These are phyloP conservation scores for Chlorophyllum brunneum DNA, from an alignment of 768 basidiomycete species.

Conservation along the genomic window DNA sequence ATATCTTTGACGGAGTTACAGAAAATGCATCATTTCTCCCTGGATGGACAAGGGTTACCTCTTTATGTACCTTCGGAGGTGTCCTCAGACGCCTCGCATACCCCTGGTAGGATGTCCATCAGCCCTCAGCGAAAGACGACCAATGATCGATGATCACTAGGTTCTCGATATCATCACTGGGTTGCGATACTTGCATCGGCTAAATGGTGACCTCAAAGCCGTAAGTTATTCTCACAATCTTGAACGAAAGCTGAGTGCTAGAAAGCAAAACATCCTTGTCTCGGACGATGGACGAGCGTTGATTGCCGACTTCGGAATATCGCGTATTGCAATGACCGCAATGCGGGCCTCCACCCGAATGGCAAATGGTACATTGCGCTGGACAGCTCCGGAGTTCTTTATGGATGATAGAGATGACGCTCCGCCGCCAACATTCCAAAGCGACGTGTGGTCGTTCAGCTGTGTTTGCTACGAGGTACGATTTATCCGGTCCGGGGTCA, in stretches of 20 bases:
- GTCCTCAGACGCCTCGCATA: conserved; percentile 11
- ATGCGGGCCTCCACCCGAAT: background rate
- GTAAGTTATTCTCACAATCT: background rate
- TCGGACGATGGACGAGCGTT: background rate
- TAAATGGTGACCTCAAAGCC: background rate
- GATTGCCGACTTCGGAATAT: background rate
- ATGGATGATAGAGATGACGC: background rate
- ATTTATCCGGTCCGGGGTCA: background rate
- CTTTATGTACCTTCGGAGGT: conserved; percentile 12
- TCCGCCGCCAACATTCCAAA: background rate
- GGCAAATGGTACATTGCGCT: background rate
- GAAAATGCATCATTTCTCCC: conserved; percentile 18
- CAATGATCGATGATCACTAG: background rate
- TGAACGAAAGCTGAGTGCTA: background rate
- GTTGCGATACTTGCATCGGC: background rate
- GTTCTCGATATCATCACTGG: background rate
- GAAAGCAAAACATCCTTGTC: background rate
- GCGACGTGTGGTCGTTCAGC: conserved; percentile 1
- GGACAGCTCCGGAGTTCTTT: background rate
- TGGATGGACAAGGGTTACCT: conserved; percentile 20
- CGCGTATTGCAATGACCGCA: background rate
- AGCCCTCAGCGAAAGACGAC: background rate
- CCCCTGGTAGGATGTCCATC: conserved; percentile 14
- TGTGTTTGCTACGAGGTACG: conserved; percentile 2
- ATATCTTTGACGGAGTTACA: conserved; percentile 16